phyloP scores from a whole-genome alignment of 768 basidiomycete species.

The Calocera cornea region DNA sequence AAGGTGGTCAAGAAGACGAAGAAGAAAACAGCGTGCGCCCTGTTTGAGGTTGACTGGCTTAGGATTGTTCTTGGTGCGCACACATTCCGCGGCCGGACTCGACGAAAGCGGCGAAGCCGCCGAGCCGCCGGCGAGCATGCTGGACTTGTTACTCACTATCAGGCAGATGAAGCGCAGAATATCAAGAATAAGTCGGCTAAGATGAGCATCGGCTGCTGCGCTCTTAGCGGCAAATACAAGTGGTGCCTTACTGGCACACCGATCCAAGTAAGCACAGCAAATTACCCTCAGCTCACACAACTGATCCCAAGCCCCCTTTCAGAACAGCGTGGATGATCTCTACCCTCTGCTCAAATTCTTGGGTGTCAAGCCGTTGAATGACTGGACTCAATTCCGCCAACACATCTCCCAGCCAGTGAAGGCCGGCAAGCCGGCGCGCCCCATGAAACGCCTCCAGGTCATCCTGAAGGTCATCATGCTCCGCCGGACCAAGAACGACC shows the following conservation, averaged over 20 bases:
- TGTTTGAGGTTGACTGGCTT: constrained; percentile 74
- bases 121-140: not conserved
- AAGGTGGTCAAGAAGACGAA: constrained; percentile 30
- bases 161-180: constrained; percentile 77
- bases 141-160: not conserved
- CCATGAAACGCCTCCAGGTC: constrained; percentile 79
- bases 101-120: no score
- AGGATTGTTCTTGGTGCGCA: constrained; percentile 68
- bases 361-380: constrained; percentile 63
- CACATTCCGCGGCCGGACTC: no score
- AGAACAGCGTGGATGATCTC: constrained; percentile 84
- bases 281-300: not conserved
- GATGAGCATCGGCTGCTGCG: constrained; percentile 62
- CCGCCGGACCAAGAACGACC: constrained; percentile 62
- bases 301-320: constrained; percentile 23
- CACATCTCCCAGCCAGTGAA: constrained; percentile 73
- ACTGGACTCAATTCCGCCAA: constrained; percentile 65
- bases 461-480: constrained; percentile 82
- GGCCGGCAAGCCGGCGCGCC: constrained; percentile 42
- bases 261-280: constrained; percentile 25
- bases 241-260: constrained; percentile 86
- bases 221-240: constrained; percentile 58
- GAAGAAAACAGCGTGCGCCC: constrained; percentile 30
- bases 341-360: constrained; percentile 84
- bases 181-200: constrained; percentile 79